Conservation (phyloP, 2,329 filamentous ascomycete species). For the Neoarthrinium moseri region DNA sequence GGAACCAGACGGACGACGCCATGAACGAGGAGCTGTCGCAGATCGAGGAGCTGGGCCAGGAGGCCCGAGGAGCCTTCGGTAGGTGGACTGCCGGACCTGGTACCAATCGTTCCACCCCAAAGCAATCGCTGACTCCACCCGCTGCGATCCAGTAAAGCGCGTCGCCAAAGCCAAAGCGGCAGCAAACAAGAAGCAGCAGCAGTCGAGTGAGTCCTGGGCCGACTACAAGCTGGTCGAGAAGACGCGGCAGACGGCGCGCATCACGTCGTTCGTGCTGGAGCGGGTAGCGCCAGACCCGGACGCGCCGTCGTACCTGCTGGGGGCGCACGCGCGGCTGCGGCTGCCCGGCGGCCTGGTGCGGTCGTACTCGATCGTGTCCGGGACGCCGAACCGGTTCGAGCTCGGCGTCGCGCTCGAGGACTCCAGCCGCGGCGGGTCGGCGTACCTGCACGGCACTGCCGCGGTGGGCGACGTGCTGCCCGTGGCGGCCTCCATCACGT, state of each 20-base stretch:
- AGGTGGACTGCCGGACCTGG: neutral
- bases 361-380: conserved; percentile 59
- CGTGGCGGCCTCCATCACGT: conserved; percentile 46
- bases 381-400: conserved; percentile 45
- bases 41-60: conserved; percentile 49
- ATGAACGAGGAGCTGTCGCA: conserved; percentile 52
- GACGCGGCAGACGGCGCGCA: conserved; percentile 45
- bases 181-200: conserved; percentile 20
- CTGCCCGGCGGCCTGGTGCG: conserved; percentile 56
- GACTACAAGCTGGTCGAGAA: conserved; percentile 49
- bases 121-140: no score
- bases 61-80: conserved; percentile 47
- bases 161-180: conserved; percentile 45
- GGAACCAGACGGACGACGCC: conserved; percentile 46
- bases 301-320: conserved; percentile 29
- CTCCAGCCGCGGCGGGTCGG: conserved; percentile 58
- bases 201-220: conserved; percentile 35
- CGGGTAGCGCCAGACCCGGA: conserved; percentile 33
- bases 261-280: conserved; percentile 53
- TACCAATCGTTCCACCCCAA: no score
- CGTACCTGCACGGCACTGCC: conserved; percentile 51
- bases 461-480: conserved; percentile 48
- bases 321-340: conserved; percentile 56
- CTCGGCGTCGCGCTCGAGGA: conserved; percentile 58
- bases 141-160: conserved; percentile 34